Conservation (phyloP, 129 eudicot species). For the Lactuca sativa region DNA sequence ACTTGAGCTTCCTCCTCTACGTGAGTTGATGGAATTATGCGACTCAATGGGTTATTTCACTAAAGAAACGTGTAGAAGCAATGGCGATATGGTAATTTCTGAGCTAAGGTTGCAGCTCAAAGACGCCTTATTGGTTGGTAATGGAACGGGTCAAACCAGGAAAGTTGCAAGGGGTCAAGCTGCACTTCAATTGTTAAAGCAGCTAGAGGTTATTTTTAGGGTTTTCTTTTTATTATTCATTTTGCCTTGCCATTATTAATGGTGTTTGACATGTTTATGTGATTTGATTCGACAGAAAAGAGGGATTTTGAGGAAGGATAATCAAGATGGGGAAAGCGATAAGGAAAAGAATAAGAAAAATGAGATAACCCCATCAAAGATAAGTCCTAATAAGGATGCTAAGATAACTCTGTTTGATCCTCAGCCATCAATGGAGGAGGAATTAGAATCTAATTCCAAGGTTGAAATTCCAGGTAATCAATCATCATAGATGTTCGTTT, state of each 20-base stretch:
- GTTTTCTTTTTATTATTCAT: neutral
- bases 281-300: conserved; percentile 43
- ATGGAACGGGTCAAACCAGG: conserved; percentile 52
- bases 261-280: neutral
- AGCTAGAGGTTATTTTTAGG: conserved; percentile 63
- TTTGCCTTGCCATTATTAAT: neutral
- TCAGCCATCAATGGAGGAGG: neutral
- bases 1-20: conserved; percentile 81
- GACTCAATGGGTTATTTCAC: conserved; percentile 81
- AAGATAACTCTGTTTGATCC: no score
- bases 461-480: conserved; percentile 53
- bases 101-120: conserved; percentile 71
- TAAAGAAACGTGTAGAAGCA: conserved; percentile 40
- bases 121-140: conserved; percentile 50
- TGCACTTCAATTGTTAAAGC: conserved; percentile 59
- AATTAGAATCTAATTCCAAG: neutral
- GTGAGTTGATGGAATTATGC: conserved; percentile 76
- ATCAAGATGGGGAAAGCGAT: conserved; percentile 26
- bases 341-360: conserved; percentile 4
- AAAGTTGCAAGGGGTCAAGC: conserved; percentile 89
- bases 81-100: conserved; percentile 44
- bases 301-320: conserved; percentile 53
- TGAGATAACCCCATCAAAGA: no score
- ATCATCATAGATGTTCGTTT: neutral
- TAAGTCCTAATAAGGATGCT: no score